Percentiles rank a stretch among this genome's conserved stretches.
Evolutionary conservation across 176 grass and related monocot genomes (phyloP).

Genomic region (Aechmea fasciata): DNA sequence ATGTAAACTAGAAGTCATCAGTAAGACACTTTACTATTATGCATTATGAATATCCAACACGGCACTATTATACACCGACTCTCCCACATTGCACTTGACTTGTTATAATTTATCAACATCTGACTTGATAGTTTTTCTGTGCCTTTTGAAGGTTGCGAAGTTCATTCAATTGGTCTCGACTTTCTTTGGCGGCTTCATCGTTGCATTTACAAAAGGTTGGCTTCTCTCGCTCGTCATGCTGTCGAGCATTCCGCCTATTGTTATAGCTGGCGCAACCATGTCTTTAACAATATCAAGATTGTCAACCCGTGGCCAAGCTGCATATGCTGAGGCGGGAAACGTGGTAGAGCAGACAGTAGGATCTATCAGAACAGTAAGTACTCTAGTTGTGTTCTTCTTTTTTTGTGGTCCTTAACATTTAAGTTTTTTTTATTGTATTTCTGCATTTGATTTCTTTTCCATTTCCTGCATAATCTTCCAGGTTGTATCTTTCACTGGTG

Average conservation of each 20-base stretch:
- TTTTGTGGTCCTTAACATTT: background rate
- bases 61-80: no score
- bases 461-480: slow-evolving; percentile 8
- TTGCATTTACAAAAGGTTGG: slow-evolving; percentile 59
- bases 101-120: background rate
- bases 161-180: slow-evolving; percentile 50
- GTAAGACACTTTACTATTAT: no score
- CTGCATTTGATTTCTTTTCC: background rate
- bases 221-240: slow-evolving; percentile 53
- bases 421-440: background rate
- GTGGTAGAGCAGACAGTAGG: slow-evolving; percentile 66
- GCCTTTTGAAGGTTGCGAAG: slow-evolving; percentile 39
- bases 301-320: slow-evolving; percentile 40
- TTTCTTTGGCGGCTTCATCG: slow-evolving; percentile 46
- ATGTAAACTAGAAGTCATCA: no score
- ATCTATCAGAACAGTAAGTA: slow-evolving; percentile 61
- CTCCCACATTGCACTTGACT: no score
- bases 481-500: slow-evolving; percentile 75
- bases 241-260: slow-evolving; percentile 42
- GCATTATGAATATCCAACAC: no score
- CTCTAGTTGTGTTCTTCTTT: background rate
- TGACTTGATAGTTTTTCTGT: background rate
- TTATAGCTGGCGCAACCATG: slow-evolving; percentile 38
- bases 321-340: slow-evolving; percentile 65
- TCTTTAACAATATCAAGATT: slow-evolving; percentile 44